A percentile compares a stretch with the other conserved stretches of the same genome.
Evolutionary conservation across 2,329 filamentous ascomycete species (phyloP).

Genomic region (Cadophora malorum): DNA sequence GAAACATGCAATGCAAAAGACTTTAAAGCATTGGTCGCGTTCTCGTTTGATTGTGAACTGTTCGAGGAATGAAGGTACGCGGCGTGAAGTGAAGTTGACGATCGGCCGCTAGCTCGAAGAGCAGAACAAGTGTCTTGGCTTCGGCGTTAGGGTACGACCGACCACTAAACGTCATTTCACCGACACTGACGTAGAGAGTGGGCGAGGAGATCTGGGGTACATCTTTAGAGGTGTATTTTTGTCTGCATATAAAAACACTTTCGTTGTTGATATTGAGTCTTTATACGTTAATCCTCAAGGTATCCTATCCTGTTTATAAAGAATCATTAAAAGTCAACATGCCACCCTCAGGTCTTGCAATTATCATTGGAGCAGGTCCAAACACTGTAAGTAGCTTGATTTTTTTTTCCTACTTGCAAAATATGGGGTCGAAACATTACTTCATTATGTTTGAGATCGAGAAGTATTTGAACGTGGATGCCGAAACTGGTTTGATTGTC

Average conservation of each 20-base stretch:
- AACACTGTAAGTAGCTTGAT: slow-evolving; percentile 43
- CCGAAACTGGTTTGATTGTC: too few relatives aligned
- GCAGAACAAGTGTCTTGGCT: background rate
- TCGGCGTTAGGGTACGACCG: slow-evolving; percentile 6
- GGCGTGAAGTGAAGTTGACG: background rate
- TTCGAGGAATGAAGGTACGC: background rate
- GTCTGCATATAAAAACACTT: background rate
- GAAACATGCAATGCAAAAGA: background rate
- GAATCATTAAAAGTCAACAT: slow-evolving; percentile 41
- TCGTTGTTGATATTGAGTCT: background rate
- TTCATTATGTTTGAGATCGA: too few relatives aligned
- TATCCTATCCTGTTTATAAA: background rate
- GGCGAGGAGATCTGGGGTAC: background rate
- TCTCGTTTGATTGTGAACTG: background rate
- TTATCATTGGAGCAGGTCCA: slow-evolving; percentile 58
- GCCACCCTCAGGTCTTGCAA: slow-evolving; percentile 56
- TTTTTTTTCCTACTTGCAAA: background rate
- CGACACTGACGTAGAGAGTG: slow-evolving; percentile 16
- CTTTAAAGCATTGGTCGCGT: background rate
- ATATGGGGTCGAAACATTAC: background rate
- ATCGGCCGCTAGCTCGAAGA: slow-evolving; percentile 6
- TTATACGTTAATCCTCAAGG: background rate
- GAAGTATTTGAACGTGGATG: too few relatives aligned
- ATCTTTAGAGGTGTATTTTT: too few relatives aligned
- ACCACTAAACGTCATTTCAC: slow-evolving; percentile 14